These are phyloP conservation scores for Boechera stricta DNA, from an alignment of 345 rosid genomes.

Conservation along the genomic window DNA sequence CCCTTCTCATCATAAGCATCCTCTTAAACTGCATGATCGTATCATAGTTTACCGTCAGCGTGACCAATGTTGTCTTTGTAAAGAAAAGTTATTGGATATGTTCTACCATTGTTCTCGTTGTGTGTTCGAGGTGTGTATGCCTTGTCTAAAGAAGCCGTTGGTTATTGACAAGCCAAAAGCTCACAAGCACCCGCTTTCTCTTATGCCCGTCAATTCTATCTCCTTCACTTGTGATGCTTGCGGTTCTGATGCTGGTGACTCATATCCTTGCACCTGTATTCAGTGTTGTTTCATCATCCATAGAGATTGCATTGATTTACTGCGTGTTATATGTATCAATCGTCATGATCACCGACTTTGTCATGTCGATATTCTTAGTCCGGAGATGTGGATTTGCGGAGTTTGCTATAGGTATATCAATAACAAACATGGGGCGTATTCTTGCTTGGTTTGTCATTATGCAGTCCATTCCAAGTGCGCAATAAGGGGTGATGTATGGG, in stretches of 20 bases:
- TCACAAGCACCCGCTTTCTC: neutral
- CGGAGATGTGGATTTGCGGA: neutral
- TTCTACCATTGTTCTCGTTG: neutral
- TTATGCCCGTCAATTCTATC: neutral
- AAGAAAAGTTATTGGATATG: neutral
- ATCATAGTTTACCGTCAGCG: too few species aligned
- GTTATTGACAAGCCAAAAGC: neutral
- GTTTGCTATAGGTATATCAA: neutral
- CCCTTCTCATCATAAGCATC: too few species aligned
- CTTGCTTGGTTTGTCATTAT: constrained; percentile 3
- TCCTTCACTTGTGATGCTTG: constrained; percentile 23
- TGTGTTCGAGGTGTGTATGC: neutral
- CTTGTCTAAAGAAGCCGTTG: neutral
- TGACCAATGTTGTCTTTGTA: neutral
- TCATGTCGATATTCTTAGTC: neutral
- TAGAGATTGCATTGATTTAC: neutral
- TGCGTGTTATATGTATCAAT: neutral
- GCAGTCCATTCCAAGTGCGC: constrained; percentile 20
- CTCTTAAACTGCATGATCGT: too few species aligned
- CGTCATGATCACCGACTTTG: constrained; percentile 11
- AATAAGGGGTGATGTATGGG: neutral
- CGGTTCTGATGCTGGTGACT: neutral
- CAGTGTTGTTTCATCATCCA: constrained; percentile 5
- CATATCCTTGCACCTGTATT: constrained; percentile 9
- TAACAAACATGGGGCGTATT: neutral